A percentile compares a stretch with the other conserved stretches of the same genome.
phyloP scores from a whole-genome alignment of 805 yeast species.

The Starmerella tilneyi region DNA sequence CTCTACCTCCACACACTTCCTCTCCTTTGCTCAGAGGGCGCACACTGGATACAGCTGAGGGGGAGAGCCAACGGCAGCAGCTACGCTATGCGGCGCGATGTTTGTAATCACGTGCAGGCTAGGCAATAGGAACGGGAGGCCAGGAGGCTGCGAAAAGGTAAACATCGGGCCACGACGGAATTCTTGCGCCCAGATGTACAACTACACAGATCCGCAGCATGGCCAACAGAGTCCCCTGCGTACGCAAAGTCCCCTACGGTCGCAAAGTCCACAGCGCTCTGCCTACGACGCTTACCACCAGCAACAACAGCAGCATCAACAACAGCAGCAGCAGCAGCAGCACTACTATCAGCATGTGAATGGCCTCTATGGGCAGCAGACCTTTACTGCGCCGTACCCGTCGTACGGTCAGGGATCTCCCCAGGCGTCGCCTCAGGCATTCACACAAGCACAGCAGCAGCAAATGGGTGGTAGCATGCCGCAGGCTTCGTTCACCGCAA shows the following conservation, averaged over 20 bases:
- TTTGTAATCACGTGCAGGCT: no score
- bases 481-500: conserved; percentile 7
- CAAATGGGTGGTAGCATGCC: conserved; percentile 2
- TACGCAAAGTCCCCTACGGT: conserved; percentile 11
- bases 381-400: conserved; percentile 3
- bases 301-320: conserved; percentile 10
- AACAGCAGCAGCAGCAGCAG: conserved; percentile 14
- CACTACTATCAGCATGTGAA: conserved; percentile 16
- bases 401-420: conserved; percentile 4
- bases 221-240: conserved; percentile 13
- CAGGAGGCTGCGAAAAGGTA: no score
- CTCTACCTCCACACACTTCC: no score
- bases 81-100: no score
- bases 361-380: conserved; percentile 12
- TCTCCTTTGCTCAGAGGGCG: no score
- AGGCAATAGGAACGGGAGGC: no score
- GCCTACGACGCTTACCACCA: conserved; percentile 17
- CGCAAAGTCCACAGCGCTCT: conserved; percentile 9
- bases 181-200: not conserved
- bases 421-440: conserved; percentile 2
- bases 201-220: conserved; percentile 2
- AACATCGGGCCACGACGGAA: not conserved
- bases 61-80: no score
- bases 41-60: no score
- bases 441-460: not conserved